Conservation (phyloP, 2,329 filamentous ascomycete genomes). For the Fusarium sp. region DNA sequence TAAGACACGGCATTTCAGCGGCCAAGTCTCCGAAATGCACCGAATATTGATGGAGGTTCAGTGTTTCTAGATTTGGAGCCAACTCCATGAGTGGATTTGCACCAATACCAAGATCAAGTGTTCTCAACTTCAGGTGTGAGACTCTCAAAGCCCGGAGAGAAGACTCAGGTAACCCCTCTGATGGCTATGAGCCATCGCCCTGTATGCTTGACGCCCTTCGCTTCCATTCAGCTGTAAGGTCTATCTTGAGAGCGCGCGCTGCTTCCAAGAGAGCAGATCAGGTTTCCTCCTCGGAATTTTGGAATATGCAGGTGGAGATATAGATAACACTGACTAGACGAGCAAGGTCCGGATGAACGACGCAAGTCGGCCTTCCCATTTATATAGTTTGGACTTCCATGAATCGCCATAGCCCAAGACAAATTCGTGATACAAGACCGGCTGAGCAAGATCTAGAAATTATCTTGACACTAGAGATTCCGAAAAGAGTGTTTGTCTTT, state of each 20-base stretch:
- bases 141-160: neutral
- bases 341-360: conserved; percentile 5
- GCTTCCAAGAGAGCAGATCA: neutral
- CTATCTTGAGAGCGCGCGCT: neutral
- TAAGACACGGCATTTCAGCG: neutral
- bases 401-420: conserved; percentile 9
- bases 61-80: neutral
- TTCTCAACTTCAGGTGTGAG: neutral
- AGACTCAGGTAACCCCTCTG: neutral
- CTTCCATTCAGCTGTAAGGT: neutral
- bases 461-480: neutral
- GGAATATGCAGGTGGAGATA: neutral
- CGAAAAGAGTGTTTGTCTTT: neutral
- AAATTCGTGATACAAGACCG: conserved; percentile 12
- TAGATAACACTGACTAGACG: neutral
- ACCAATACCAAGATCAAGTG: neutral
- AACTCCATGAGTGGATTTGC: rapidly evolving
- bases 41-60: neutral
- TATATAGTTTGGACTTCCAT: neutral
- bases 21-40: rapidly evolving
- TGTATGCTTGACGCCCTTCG: neutral
- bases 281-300: rapidly evolving
- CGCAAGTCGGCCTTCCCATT: neutral
- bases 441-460: neutral
- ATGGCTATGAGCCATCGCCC: neutral